Percentiles rank a stretch among this genome's conserved stretches.
Conservation (phyloP, 495 filamentous ascomycete genomes). For the Aspergillus olivimuriae region DNA sequence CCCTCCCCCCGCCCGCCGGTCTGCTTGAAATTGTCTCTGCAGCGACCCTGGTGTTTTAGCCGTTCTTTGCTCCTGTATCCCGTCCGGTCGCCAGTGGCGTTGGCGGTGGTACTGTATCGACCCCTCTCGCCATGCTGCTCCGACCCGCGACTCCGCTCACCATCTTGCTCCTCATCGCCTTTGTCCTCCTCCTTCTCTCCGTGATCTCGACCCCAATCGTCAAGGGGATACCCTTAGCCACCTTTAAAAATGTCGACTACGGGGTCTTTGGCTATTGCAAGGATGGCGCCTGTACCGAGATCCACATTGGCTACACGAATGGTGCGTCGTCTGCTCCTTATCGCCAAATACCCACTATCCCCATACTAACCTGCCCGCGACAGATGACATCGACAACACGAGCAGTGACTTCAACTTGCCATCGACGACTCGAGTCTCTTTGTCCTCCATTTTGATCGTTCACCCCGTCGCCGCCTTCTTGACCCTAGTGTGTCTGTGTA, state of each 20-base stretch:
- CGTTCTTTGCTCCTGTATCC: neutral
- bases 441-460: conserved; percentile 88
- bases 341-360: too few relatives aligned
- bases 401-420: conserved; percentile 67
- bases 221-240: conserved; percentile 73
- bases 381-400: conserved; percentile 37
- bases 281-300: conserved; percentile 54
- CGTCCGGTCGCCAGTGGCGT: conserved; percentile 4
- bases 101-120: conserved; percentile 10
- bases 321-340: conserved; percentile 47
- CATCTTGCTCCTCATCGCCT: conserved; percentile 77
- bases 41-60: conserved; percentile 1
- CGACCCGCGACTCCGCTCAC: conserved; percentile 91
- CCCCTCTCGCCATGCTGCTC: conserved; percentile 48
- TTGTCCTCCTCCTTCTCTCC: conserved; percentile 78
- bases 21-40: too few relatives aligned
- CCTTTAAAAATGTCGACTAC: conserved; percentile 69
- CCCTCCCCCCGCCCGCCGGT: neutral
- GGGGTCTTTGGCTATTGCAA: conserved; percentile 92
- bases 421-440: conserved; percentile 63
- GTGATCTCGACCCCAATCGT: conserved; percentile 91
- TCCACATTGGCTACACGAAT: conserved; percentile 79
- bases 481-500: conserved; percentile 73
- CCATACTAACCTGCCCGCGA: too few relatives aligned
- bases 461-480: conserved; percentile 87